A percentile compares a stretch with the other conserved stretches of the same genome.
Evolutionary conservation across 805 yeast species (phyloP).

Genomic region (Ogataea parapolymorpha): DNA sequence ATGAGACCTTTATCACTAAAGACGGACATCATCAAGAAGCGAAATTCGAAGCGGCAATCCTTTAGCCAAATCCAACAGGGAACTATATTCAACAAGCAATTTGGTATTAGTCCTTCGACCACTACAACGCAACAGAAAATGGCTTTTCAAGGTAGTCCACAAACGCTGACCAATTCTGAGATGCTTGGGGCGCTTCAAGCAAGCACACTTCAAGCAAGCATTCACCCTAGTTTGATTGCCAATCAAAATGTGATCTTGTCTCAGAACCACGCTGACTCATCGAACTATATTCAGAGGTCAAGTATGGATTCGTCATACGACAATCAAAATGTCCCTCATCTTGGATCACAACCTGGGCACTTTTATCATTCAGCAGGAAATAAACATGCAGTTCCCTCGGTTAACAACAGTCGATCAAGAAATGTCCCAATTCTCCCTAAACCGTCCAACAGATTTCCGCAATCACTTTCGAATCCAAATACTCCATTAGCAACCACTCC

Average conservation of each 20-base stretch:
- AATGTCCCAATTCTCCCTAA: slow-evolving; percentile 36
- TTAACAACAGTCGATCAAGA: slow-evolving; percentile 17
- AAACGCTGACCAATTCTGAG: neutral
- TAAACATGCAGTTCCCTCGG: neutral
- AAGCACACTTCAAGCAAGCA: neutral
- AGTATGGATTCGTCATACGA: too few relatives aligned
- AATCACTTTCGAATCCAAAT: slow-evolving; percentile 17
- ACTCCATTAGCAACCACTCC: slow-evolving; percentile 27
- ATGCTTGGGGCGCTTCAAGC: neutral
- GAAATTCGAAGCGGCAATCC: slow-evolving; percentile 44
- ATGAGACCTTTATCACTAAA: slow-evolving; percentile 56
- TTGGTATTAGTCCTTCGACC: neutral
- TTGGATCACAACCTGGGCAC: neutral
- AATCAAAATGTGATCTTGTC: too few relatives aligned
- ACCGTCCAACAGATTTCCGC: slow-evolving; percentile 16
- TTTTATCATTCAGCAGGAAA: neutral
- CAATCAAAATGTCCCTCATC: too few relatives aligned
- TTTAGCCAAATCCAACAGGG: slow-evolving; percentile 10
- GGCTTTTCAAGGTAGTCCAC: neutral
- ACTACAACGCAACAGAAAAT: neutral
- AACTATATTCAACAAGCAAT: slow-evolving; percentile 3
- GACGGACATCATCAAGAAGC: slow-evolving; percentile 55
- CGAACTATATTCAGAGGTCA: too few relatives aligned
- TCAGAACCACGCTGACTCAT: too few relatives aligned
- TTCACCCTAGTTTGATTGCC: too few relatives aligned